phyloP scores from a whole-genome alignment of 352 stramenopile genomes.

The Pythium apleroticum region DNA sequence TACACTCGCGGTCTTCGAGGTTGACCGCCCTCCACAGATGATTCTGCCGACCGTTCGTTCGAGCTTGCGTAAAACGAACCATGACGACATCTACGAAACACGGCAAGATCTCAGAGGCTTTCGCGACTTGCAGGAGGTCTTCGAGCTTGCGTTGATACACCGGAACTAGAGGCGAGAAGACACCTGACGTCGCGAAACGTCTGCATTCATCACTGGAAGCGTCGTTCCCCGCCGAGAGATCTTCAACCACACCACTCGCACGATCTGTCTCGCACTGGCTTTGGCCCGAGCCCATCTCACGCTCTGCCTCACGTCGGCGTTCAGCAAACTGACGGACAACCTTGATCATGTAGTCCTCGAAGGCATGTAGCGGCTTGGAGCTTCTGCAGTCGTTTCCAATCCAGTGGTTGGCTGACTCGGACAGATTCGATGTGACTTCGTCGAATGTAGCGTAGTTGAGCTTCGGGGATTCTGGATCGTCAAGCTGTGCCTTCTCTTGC shows the following conservation, averaged over 20 bases:
- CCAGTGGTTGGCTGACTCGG: slow-evolving; percentile 11
- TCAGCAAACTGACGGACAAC: background rate
- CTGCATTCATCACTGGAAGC: background rate
- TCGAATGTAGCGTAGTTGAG: slow-evolving; percentile 9
- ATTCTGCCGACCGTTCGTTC: background rate
- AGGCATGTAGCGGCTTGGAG: slow-evolving; percentile 7
- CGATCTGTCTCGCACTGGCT: no score
- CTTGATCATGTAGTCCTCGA: slow-evolving; percentile 7
- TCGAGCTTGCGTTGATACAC: background rate
- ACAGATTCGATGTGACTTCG: slow-evolving; percentile 17
- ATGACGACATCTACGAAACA: slow-evolving; percentile 2
- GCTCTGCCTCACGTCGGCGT: slow-evolving; percentile 2
- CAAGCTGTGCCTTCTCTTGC: background rate
- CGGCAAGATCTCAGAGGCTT: background rate
- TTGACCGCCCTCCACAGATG: slow-evolving; percentile 4
- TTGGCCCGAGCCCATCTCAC: no score
- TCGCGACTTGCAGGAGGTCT: background rate
- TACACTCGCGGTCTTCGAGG: slow-evolving; percentile 2
- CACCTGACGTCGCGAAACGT: background rate
- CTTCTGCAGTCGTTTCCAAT: slow-evolving; percentile 8
- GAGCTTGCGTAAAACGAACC: slow-evolving; percentile 1
- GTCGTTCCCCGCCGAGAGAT: no score
- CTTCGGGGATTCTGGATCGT: background rate
- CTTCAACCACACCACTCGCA: no score
- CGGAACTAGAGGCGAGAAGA: background rate